Evolutionary conservation across 1,284 basidiomycete genomes (phyloP), one percentile per base, ranked within the genome.

Genomic region (Retiboletus flavoniger): DNA sequence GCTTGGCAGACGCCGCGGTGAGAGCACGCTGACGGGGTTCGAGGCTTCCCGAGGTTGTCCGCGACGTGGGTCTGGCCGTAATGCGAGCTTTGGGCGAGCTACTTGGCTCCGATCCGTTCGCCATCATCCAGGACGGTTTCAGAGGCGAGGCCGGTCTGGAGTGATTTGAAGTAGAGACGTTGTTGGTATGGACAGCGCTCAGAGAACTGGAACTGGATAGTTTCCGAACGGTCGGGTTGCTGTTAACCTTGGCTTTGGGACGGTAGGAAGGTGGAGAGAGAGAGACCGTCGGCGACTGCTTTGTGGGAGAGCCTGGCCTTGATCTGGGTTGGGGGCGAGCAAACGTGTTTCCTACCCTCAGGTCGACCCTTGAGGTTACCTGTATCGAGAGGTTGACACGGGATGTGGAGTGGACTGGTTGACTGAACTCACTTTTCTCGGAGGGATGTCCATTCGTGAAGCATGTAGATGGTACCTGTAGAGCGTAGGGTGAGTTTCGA

Each of bases 171-270:
- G 58, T 41, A 21, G 60, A 40, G 53, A 51, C 61, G 57, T 54
- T 42, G 26, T 62, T 66, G 26, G 58, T 39, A 28, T 58, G 61
- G 26, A 60, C 35, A 29, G 59, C 54, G 35, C 50, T 59, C 29
- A 65, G 57, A 54, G 67, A 62, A 55, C 57, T 67, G 56, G 59
- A 57, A 48, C 68, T 71, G 50, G 73, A 67, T 1, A 72, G 53
- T 65, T 79, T 85, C 47, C 80, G 78, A 26, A 71, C 63, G 7
- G 74, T 64, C 32, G 74, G 77, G 44, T 74, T 80, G 55, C 72
- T 77, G 61, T 81, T 86, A 31, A 88, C 75, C 67, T 83, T 87
- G 47, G 82, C 83, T 63, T 76, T 84, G 8, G 81, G 81, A 54
- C 79, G 73, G 36, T 78, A 71, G 32, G 55, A 42, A 8, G 68